These are phyloP conservation scores for Colletotrichum neosansevieriae DNA, from an alignment of 2,329 filamentous ascomycete species.

Conservation along the genomic window DNA sequence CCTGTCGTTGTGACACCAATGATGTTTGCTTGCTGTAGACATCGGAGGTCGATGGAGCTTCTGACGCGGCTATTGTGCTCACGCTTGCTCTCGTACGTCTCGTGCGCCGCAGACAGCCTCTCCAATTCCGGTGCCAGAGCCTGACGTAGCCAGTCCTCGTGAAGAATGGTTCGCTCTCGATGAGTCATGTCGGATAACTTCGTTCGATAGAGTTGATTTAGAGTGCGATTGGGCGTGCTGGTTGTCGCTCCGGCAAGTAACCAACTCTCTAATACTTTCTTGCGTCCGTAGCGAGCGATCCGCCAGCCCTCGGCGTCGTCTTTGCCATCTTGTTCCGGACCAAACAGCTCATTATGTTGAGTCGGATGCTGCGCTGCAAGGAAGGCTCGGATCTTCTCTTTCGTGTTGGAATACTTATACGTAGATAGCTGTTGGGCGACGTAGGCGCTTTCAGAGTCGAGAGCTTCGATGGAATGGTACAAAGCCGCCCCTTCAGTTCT, in stretches of 20 bases:
- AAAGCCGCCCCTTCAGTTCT: constrained; percentile 51
- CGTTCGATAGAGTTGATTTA: neutral
- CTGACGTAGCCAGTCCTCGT: constrained; percentile 39
- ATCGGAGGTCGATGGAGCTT: constrained; percentile 52
- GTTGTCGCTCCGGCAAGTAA: neutral
- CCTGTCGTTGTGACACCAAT: constrained; percentile 72
- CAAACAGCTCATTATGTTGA: constrained; percentile 47
- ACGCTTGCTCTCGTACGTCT: constrained; percentile 1
- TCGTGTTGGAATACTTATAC: neutral
- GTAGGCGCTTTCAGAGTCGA: constrained; percentile 23
- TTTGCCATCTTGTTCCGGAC: neutral
- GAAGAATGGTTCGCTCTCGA: constrained; percentile 17
- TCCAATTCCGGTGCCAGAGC: constrained; percentile 1
- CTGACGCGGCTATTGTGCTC: constrained; percentile 41
- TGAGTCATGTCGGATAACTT: neutral
- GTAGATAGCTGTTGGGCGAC: neutral
- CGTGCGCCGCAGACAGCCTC: neutral
- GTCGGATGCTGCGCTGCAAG: neutral
- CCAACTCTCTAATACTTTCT: constrained; percentile 1
- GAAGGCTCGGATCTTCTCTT: neutral
- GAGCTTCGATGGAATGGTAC: constrained; percentile 44
- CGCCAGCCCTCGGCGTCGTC: constrained; percentile 45
- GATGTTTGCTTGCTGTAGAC: constrained; percentile 56
- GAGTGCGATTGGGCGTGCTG: neutral
- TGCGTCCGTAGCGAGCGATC: constrained; percentile 38